Conservation (phyloP, 78 protist species). For the Cavenderia fasciculata region DNA sequence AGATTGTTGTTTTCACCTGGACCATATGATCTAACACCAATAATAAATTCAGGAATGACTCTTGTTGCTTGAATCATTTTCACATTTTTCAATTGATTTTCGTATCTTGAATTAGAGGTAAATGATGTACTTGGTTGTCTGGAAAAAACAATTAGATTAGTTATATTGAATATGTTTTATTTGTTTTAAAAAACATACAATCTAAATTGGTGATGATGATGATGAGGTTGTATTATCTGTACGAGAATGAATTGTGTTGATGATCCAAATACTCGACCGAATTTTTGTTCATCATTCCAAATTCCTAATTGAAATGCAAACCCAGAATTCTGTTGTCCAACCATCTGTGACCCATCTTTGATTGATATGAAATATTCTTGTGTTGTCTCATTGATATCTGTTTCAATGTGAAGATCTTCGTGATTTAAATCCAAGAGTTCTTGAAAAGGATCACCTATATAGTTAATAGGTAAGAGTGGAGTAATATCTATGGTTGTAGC, state of each 20-base stretch:
- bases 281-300: too few species aligned
- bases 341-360: too few species aligned
- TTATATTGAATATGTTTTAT: too few species aligned
- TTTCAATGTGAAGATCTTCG: background rate
- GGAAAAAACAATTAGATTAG: background rate
- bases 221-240: too few species aligned
- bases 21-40: background rate
- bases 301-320: background rate
- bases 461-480: background rate
- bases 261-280: too few species aligned
- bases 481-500: background rate
- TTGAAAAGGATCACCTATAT: background rate
- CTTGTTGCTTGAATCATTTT: background rate
- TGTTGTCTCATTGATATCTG: too few species aligned
- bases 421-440: background rate
- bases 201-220: too few species aligned
- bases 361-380: background rate
- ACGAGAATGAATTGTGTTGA: too few species aligned
- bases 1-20: background rate
- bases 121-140: background rate
- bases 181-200: too few species aligned
- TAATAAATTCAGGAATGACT: background rate
- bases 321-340: background rate
- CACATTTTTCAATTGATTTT: background rate
- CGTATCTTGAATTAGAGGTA: background rate